Base-by-base conservation (phyloP, 1,284 basidiomycete species). In the Vanrija sp. region DNA sequence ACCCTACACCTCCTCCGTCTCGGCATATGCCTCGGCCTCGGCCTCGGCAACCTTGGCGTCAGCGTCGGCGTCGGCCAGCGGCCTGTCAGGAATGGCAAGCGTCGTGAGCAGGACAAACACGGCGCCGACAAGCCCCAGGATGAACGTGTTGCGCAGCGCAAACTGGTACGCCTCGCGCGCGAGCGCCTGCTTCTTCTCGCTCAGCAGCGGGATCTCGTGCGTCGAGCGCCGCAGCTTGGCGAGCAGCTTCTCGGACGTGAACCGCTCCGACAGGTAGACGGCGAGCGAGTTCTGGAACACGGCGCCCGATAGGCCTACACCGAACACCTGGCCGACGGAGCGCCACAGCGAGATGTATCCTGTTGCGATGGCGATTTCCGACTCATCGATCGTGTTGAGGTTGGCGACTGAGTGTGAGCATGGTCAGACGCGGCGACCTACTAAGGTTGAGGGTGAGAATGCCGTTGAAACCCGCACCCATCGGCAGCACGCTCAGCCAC, bases 281-380 rank as follows among this genome's bases (percentile, higher is more conserved):
- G 53, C 38, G 4, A 66, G 50, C 1, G 62, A 57, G 8, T 45
- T 45, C 51, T 67, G 66, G 47, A 64, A 60, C 15, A 64, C 60
- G 2, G 66, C 66, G 19, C 64, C 63, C 3, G 62, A 62, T 14
- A 64, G 49, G 18, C 61, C 66, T 2, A 68, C 64, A 8, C 64
- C 64, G 41, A 64, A 61, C 2, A 68, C 61, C 45, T 66, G 66
- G 2, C 66, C 66, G 9, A 64, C 44, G n/a, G 51, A 54, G 12
- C 66, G 57, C 49, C 57, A 68, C 22, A 68, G 59, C 27, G 63
- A 64, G 4, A 59, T 53, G 31, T 64, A 66, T 10, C 64, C 66
- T 0, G 62, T 63, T 4, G 62, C 58, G 3, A 50, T 57, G 12
- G 66, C 64, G 12, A 64, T 62, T 41, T 66, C 61, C 24, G 51